A percentile compares a stretch with the other conserved stretches of the same genome.
Evolutionary conservation across 768 basidiomycete species (phyloP).

Genomic region (Pleurotus tuoliensis): DNA sequence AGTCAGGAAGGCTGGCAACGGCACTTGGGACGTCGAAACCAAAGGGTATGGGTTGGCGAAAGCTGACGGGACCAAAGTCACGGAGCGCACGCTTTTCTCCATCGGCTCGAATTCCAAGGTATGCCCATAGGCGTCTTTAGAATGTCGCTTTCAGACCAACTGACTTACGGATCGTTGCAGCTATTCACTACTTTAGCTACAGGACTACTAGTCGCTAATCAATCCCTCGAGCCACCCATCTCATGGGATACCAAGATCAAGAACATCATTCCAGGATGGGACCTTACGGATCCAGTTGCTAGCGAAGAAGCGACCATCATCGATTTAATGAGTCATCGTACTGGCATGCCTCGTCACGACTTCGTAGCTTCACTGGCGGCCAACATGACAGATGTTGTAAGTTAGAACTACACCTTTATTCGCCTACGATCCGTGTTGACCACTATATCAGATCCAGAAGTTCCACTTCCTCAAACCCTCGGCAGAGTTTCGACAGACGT

Average conservation of each 20-base stretch:
- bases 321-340: slow-evolving; percentile 25
- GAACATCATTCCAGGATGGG: slow-evolving; percentile 19
- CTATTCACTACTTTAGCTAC: slow-evolving; percentile 20
- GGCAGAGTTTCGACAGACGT: slow-evolving; percentile 22
- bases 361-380: not conserved
- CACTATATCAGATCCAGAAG: no score
- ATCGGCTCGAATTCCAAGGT: slow-evolving; percentile 23
- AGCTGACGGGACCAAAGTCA: slow-evolving; percentile 14
- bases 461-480: slow-evolving; percentile 24
- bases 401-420: not conserved
- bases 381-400: not conserved
- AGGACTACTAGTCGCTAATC: slow-evolving; percentile 22
- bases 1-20: slow-evolving; percentile 12
- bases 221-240: slow-evolving; percentile 16
- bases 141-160: no score
- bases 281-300: slow-evolving; percentile 19
- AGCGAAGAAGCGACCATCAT: slow-evolving; percentile 15
- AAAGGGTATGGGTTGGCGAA: slow-evolving; percentile 18
- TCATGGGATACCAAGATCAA: slow-evolving; percentile 19
- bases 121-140: no score
- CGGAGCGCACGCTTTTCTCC: slow-evolving; percentile 14
- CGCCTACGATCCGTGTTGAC: no score
- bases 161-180: slow-evolving; percentile 7
- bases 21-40: slow-evolving; percentile 16
- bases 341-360: slow-evolving; percentile 22